A percentile compares a stretch with the other conserved stretches of the same genome.
Conservation (phyloP, 257 asterid genomes). For the Anisodus acutangulus region DNA sequence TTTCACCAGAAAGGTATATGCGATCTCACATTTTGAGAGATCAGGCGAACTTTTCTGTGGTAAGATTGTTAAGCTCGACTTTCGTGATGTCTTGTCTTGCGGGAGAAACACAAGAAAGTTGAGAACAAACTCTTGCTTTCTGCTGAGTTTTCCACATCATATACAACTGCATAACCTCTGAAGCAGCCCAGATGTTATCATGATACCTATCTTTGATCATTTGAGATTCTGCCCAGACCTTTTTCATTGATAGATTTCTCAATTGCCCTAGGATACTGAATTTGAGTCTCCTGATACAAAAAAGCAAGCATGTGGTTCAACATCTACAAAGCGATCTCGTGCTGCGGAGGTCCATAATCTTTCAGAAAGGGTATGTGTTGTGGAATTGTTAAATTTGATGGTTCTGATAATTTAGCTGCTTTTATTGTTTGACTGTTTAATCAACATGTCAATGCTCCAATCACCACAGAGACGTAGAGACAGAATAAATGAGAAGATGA, state of each 20-base stretch:
- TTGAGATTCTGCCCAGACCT: neutral
- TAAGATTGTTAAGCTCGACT: neutral
- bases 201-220: neutral
- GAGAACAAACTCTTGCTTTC: neutral
- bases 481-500: constrained; percentile 88
- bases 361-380: constrained; percentile 36
- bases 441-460: constrained; percentile 21
- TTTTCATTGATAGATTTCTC: constrained; percentile 17
- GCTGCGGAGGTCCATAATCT: constrained; percentile 86
- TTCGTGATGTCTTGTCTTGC: neutral
- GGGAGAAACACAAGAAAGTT: neutral
- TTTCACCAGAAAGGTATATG: neutral
- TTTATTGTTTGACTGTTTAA: neutral
- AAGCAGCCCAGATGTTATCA: neutral
- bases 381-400: neutral
- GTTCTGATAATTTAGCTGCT: neutral
- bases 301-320: constrained; percentile 54
- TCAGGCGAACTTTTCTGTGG: neutral
- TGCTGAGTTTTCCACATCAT: neutral
- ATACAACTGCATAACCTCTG: neutral
- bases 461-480: constrained; percentile 78
- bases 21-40: neutral
- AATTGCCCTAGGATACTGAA: constrained; percentile 52
- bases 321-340: constrained; percentile 71
- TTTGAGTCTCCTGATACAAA: constrained; percentile 55